Percentiles rank a stretch among this genome's conserved stretches.
Evolutionary conservation across 345 rosid genomes (phyloP).

Genomic region (Boechera stricta): DNA sequence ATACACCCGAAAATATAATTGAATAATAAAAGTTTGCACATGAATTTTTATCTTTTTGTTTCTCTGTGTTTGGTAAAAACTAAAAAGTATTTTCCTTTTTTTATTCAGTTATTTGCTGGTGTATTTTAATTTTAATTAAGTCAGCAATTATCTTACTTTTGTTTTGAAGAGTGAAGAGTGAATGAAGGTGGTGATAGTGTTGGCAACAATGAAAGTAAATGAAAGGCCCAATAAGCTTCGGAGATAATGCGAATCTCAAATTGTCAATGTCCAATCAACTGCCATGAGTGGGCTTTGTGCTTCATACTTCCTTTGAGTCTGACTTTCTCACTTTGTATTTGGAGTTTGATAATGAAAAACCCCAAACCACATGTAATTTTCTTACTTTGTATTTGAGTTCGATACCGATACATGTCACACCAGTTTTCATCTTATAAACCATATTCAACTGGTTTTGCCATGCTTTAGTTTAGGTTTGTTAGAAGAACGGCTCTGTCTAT

Average conservation of each 20-base stretch:
- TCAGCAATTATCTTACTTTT: neutral
- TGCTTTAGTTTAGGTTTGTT: neutral
- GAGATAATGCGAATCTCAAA: neutral
- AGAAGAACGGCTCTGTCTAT: neutral
- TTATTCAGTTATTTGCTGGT: neutral
- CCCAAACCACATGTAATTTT: too few species aligned
- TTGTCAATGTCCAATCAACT: neutral
- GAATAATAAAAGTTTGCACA: conserved; percentile 4
- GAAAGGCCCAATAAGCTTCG: conserved; percentile 19
- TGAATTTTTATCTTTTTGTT: neutral
- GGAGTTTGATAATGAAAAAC: too few species aligned
- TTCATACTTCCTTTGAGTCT: neutral
- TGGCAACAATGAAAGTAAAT: neutral
- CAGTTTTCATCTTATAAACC: too few species aligned
- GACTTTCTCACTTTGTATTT: neutral
- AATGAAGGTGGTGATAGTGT: too few species aligned
- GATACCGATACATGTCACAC: neutral
- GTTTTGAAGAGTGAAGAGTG: too few species aligned
- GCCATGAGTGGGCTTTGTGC: neutral
- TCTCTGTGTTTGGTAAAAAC: too few species aligned
- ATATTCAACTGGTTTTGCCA: neutral
- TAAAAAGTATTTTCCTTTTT: neutral
- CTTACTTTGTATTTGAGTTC: neutral
- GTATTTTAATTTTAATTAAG: too few species aligned
- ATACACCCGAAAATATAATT: neutral